These are phyloP conservation scores for Colletotrichum sidae DNA, from an alignment of 2,329 filamentous ascomycete species.

Conservation along the genomic window DNA sequence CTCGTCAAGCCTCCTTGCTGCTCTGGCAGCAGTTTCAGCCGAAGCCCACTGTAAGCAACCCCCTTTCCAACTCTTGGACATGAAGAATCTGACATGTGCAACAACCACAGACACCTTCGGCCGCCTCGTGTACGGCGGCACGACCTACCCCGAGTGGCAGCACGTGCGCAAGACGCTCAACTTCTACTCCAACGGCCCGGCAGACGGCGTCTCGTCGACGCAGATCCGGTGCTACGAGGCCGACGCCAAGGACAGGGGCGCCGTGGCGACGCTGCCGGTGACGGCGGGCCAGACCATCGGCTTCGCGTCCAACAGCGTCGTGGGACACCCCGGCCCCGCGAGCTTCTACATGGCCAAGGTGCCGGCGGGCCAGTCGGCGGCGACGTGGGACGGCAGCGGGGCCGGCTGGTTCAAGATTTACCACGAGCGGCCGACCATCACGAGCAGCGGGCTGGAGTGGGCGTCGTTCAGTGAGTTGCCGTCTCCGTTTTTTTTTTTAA, in stretches of 20 bases:
- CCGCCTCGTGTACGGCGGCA: conserved; percentile 30
- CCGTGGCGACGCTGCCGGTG: conserved; percentile 24
- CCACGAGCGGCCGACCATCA: conserved; percentile 50
- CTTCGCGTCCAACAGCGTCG: conserved; percentile 50
- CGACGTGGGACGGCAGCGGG: conserved; percentile 48
- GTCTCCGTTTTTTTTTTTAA: too few species aligned
- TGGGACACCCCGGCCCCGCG: conserved; percentile 53
- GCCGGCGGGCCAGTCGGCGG: conserved; percentile 46
- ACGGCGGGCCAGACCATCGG: conserved; percentile 45
- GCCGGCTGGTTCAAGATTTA: conserved; percentile 53
- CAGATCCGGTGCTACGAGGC: conserved; percentile 50
- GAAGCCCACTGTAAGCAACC: conserved; percentile 21
- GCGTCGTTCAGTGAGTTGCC: conserved; percentile 47
- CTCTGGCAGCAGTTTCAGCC: conserved; percentile 12
- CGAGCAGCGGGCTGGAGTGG: conserved; percentile 52
- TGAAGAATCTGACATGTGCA: not conserved
- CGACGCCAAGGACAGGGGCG: conserved; percentile 25
- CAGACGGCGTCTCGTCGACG: conserved; percentile 45
- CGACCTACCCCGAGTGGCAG: conserved; percentile 43
- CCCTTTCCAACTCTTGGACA: not conserved
- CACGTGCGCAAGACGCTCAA: conserved; percentile 49
- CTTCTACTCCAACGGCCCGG: conserved; percentile 46
- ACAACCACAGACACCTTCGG: conserved; percentile 22
- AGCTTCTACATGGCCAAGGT: conserved; percentile 52
- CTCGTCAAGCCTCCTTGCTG: not conserved